Evolutionary conservation across 495 filamentous ascomycete species (phyloP), one percentile per base, ranked within the genome.

Genomic region (Cenococcum geophilum): DNA sequence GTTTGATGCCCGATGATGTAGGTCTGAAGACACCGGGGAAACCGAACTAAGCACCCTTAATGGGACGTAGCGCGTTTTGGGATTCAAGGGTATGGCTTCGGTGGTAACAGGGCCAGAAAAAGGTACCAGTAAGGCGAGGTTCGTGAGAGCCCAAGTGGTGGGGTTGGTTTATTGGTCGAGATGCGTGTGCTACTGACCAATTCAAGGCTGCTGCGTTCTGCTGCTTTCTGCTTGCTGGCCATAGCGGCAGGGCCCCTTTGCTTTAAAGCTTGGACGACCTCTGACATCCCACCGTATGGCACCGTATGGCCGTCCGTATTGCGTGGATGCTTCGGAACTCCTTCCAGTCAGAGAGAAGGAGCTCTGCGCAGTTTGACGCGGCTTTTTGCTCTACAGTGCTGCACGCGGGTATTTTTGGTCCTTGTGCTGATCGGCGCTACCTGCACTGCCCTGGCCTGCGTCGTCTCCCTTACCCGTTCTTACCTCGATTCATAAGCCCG

Each of bases 1-100:
- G 12, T 49, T 40, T 59, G 64, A 62, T 63, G 64, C 60, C 60
- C 60, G 64, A 67, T 67, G 64, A 67, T 67, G 64, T 67, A 57
- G 62, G 14, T 27, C 43, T 51, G 32, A 16, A 49, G 62, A 50
- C 27, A 54, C 51, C 34, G 35, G 47, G 35, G 5, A 59, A 32
- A 6, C 1, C 32, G 8, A 40, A 56, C 23, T 52, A 52, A 16
- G 8, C 1, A 4, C 1, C 14, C 40, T 18, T 4, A 45, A 45
- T 14, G 4, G 40, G 40, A 45, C 11, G 40, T 45, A 45, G 49
- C 20, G 49, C 49, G 49, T 5, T 0, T 16, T 52, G 49, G 21
- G 10, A 25, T 11, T 52, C 25, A 16, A 23, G 25, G 49, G 49
- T 52, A 23, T 27, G 49, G 8, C 49, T 32, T 18, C 21, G 25